Conservation (phyloP, 202 grass and related monocot species). For the Sporobolus alterniflorus region DNA sequence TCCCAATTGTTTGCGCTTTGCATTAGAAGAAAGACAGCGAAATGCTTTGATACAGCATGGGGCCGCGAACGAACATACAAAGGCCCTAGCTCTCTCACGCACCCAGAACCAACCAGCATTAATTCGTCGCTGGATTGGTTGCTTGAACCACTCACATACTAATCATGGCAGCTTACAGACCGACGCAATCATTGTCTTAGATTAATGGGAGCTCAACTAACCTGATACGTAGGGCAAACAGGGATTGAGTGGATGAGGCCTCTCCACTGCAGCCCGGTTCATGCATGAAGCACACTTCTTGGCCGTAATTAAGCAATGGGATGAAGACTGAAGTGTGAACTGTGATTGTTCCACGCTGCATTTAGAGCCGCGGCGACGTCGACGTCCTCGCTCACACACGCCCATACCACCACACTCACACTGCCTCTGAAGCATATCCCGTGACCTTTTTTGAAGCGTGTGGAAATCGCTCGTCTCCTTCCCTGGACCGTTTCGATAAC, state of each 20-base stretch:
- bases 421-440: background rate
- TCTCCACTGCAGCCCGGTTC: background rate
- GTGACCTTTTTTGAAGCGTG: background rate
- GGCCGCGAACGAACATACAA: background rate
- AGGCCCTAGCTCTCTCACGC: background rate
- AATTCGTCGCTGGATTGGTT: constrained; percentile 2
- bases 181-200: background rate
- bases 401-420: background rate
- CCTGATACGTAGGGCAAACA: background rate
- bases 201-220: background rate
- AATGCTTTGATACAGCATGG: background rate
- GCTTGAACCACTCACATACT: background rate
- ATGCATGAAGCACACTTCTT: background rate
- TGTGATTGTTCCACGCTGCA: background rate
- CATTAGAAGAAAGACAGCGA: constrained; percentile 4
- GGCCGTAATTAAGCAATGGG: background rate
- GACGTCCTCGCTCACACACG: background rate
- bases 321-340: background rate
- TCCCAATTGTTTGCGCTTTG: constrained; percentile 7
- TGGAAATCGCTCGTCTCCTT: background rate
- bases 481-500: background rate
- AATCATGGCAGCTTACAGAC: constrained; percentile 11
- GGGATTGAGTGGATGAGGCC: background rate
- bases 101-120: background rate
- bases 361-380: background rate